Evolutionary conservation across 352 stramenopile genomes (phyloP).

Genomic region (Pythium pyrilobum): DNA sequence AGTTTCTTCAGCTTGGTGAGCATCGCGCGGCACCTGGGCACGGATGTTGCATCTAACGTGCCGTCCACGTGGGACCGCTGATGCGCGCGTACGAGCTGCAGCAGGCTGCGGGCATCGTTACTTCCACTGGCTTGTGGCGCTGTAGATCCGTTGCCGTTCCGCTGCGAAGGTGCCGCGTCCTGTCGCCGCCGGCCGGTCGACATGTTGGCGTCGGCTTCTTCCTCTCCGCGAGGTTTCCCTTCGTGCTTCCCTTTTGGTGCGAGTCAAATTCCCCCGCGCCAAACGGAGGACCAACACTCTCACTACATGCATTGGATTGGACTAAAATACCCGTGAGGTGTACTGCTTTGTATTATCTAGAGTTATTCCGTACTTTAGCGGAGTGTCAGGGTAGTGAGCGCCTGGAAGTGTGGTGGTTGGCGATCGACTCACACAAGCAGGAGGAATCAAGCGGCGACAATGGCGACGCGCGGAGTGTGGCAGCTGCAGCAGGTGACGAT

Average conservation of each 20-base stretch:
- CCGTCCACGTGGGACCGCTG: conserved; percentile 19
- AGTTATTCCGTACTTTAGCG: conserved; percentile 10
- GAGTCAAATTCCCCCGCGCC: conserved; percentile 4
- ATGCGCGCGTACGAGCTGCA: conserved; percentile 14
- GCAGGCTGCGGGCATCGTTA: conserved; percentile 18
- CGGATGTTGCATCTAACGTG: conserved; percentile 8
- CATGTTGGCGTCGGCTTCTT: conserved; percentile 15
- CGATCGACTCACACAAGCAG: conserved; percentile 10
- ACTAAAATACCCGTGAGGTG: background rate
- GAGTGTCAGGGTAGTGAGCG: background rate
- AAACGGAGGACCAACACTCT: conserved; percentile 19
- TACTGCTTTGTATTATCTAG: conserved; percentile 7
- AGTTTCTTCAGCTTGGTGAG: conserved; percentile 21
- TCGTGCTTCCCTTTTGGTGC: background rate
- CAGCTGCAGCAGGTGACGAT: conserved; percentile 43
- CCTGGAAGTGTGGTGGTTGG: conserved; percentile 22
- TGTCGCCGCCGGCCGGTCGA: conserved; percentile 37
- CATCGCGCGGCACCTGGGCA: conserved; percentile 19
- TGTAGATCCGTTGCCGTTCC: background rate
- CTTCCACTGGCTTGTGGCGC: background rate
- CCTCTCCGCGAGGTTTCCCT: conserved; percentile 16
- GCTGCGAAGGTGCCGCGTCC: background rate
- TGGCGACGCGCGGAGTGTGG: conserved; percentile 45
- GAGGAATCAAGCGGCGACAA: conserved; percentile 5
- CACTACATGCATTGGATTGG: conserved; percentile 2